These are phyloP conservation scores for Pleurotus sapidus DNA, from an alignment of 768 basidiomycete genomes.

Conservation along the genomic window DNA sequence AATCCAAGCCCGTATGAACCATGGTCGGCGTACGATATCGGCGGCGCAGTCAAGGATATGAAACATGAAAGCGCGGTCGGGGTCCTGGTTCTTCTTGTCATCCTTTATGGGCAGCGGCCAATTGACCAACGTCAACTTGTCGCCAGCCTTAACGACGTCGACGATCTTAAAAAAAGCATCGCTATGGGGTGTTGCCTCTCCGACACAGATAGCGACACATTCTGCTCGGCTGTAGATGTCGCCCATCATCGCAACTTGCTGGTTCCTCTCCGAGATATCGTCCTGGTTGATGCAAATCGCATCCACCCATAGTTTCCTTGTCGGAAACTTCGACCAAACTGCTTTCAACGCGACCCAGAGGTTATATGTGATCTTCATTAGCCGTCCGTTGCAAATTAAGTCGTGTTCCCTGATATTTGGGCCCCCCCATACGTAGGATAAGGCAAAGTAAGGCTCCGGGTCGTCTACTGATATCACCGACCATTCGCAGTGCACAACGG, in stretches of 20 bases:
- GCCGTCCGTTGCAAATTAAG: background rate
- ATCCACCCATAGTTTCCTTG: background rate
- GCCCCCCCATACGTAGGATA: background rate
- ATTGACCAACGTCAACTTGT: background rate
- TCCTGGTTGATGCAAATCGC: background rate
- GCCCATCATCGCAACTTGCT: conserved; percentile 1
- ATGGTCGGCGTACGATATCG: background rate
- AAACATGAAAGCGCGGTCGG: background rate
- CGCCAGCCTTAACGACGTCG: background rate
- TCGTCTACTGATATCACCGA: background rate
- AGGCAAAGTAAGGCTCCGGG: background rate
- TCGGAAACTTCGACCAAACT: background rate
- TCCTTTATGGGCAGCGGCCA: background rate
- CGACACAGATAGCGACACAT: background rate
- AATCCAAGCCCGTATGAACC: background rate
- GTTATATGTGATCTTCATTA: background rate
- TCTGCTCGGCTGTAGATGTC: background rate
- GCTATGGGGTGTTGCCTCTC: background rate
- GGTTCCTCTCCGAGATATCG: background rate
- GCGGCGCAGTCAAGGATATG: background rate
- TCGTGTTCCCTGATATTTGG: background rate
- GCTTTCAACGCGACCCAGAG: background rate
- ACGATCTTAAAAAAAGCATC: background rate
- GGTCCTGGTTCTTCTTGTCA: background rate
- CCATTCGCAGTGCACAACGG: background rate